These are phyloP conservation scores for Hamamelis virginiana DNA, from an alignment of 164 flowering plant genomes.

Conservation along the genomic window DNA sequence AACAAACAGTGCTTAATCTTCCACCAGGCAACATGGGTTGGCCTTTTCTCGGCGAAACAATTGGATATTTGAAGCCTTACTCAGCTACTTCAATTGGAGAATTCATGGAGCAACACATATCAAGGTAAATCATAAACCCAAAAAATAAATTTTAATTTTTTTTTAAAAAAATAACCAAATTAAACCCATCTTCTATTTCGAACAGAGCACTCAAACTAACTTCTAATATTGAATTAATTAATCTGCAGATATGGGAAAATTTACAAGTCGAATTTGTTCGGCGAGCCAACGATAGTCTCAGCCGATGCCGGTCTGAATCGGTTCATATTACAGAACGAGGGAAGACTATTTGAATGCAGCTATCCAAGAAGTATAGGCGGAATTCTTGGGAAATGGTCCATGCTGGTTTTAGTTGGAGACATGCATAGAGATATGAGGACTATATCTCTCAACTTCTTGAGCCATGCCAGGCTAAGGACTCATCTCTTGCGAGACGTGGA, in stretches of 20 bases:
- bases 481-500: conserved; percentile 71
- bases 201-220: not conserved
- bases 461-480: conserved; percentile 64
- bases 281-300: conserved; percentile 80
- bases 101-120: conserved; percentile 87
- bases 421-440: conserved; percentile 90
- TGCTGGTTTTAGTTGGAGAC: conserved; percentile 86
- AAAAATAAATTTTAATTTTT: not conserved
- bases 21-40: conserved; percentile 88
- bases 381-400: conserved; percentile 92
- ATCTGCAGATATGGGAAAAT: conserved; percentile 75
- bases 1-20: conserved; percentile 41
- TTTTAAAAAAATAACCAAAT: too few relatives aligned
- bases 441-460: conserved; percentile 78
- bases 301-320: conserved; percentile 80
- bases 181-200: too few relatives aligned
- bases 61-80: conserved; percentile 73
- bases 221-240: too few relatives aligned
- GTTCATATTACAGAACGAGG: conserved; percentile 79
- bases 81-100: conserved; percentile 69
- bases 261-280: conserved; percentile 82
- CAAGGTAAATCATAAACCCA: conserved; percentile 45
- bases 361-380: conserved; percentile 89
- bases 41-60: conserved; percentile 90
- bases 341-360: conserved; percentile 83